Evolutionary conservation across 805 yeast species (phyloP), one percentile per base, ranked within the genome.

Genomic region (Myxozyma sirexii): DNA sequence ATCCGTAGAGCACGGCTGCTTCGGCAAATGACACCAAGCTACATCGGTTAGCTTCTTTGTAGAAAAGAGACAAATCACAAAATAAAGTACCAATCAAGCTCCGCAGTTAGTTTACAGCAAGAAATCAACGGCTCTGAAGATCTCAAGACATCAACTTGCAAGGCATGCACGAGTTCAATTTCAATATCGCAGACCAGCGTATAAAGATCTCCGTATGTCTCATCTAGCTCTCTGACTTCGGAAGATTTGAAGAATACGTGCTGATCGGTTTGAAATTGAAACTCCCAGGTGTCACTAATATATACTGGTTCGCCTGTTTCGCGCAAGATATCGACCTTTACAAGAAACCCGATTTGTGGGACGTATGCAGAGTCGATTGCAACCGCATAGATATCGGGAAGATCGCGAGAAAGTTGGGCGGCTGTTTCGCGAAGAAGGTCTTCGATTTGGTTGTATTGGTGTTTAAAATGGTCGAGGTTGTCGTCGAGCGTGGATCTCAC

Each of bases 271-370:
- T 71, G 65, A 59, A 80, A 80, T 0, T 74, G 67, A 57, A 74
- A 75, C 4, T 67, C 67, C 80, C 81, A 78, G 4, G 50, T 54
- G 2, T 60, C 35, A 4, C 64, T 62, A 0, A 56, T 44, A 0
- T 51, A 43, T 5, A 44, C 17, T 4, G 50, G 31, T 1, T 57
- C 12, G 1, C 44, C 15, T 1, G 50, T 39, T 17, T 56, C 63
- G 10, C 61, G 44, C 4, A 48, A 37, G 1, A 46, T 24, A 17
- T 70, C 71, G 1, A 74, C 50, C 0, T 76, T 71, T 0, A 77
- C 67, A 42, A 80, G 62, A 52, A 74, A 80, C 0, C 82, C 83
- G 23, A 80, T 60, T 45, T 80, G 82, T 2, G 82, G 82, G 26
- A 79, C 75, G 62, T 79, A 80, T 0, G 76, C 74, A 0, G 75